phyloP scores from a whole-genome alignment of 2,329 filamentous ascomycete genomes.

The Calonectria leucothoes region DNA sequence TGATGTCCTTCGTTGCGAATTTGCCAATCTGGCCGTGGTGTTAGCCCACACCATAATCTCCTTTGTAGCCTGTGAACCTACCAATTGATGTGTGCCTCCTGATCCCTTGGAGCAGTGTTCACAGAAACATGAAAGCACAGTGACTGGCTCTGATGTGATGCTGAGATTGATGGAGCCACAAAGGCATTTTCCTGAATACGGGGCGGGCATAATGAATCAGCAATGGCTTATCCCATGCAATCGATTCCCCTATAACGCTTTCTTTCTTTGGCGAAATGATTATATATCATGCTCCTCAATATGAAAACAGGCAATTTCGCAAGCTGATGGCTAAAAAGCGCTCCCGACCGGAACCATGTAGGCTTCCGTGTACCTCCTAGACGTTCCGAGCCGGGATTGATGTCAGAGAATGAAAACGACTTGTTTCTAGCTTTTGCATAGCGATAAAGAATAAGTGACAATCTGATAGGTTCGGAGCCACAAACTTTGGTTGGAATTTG shows the following conservation, averaged over 20 bases:
- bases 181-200: constrained; percentile 34
- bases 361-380: not conserved
- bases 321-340: too few species aligned
- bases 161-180: constrained; percentile 26
- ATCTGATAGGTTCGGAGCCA: not conserved
- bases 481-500: too few species aligned
- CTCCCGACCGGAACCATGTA: not conserved
- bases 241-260: not conserved
- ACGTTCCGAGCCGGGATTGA: not conserved
- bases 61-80: not conserved
- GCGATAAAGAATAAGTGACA: not conserved
- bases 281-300: not conserved
- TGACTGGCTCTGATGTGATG: constrained; percentile 25
- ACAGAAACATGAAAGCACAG: constrained; percentile 37
- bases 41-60: not conserved
- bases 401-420: not conserved
- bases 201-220: constrained; percentile 16
- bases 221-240: not conserved
- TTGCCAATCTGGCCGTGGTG: constrained; percentile 42
- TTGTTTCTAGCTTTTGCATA: not conserved
- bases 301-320: not conserved
- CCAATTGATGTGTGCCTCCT: constrained; percentile 33
- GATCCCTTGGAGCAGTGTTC: constrained; percentile 35
- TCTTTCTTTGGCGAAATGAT: not conserved
- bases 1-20: constrained; percentile 29